A percentile compares a stretch with the other conserved stretches of the same genome.
Conservation (phyloP, 73 alveolate species). For the Symbiodinium pilosum region DNA sequence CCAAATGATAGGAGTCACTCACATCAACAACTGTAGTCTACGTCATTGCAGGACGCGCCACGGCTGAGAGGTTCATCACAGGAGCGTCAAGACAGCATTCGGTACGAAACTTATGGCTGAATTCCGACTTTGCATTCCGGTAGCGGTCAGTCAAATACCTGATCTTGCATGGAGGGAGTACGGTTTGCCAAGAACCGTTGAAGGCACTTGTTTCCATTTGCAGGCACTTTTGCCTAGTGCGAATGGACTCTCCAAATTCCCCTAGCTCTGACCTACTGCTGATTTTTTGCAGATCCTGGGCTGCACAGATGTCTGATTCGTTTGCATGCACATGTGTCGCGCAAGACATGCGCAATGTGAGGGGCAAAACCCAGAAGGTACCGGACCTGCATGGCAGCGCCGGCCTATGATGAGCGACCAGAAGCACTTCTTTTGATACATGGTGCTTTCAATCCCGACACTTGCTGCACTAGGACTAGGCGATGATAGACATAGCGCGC, state of each 20-base stretch:
- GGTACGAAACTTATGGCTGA: neutral
- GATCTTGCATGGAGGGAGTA: no score
- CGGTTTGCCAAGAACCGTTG: no score
- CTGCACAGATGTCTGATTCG: neutral
- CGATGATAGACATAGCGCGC: neutral
- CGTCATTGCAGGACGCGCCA: neutral
- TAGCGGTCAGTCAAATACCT: no score
- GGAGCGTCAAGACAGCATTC: slow-evolving; percentile 6
- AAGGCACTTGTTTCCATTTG: neutral
- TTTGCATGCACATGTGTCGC: no score
- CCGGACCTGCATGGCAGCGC: neutral
- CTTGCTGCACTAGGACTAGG: neutral
- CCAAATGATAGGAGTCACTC: no score
- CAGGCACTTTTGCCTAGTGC: slow-evolving; percentile 14
- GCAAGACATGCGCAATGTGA: no score
- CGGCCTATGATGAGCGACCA: neutral
- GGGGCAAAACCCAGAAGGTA: no score
- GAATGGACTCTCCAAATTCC: neutral
- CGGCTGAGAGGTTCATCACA: neutral
- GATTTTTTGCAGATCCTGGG: neutral
- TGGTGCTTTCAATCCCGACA: slow-evolving; percentile 34
- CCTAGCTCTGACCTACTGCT: neutral
- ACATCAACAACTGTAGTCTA: no score
- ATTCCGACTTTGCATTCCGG: no score
- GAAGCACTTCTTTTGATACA: neutral